These are phyloP conservation scores for Musa schizocarpa DNA, from an alignment of 176 grass and related monocot species.

Conservation along the genomic window DNA sequence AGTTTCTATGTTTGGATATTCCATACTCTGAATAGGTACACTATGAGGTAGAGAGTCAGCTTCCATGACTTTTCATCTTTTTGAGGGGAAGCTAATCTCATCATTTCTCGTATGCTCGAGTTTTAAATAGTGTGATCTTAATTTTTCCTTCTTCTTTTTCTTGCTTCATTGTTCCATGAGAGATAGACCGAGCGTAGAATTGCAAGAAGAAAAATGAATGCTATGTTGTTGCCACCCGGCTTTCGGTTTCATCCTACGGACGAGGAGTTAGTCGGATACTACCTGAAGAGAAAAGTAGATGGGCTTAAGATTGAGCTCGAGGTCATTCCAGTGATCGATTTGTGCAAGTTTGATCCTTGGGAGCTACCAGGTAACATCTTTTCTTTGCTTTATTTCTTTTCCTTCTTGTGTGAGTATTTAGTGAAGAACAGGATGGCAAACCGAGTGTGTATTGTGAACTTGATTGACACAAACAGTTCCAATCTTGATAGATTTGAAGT, in stretches of 20 bases:
- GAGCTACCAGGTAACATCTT: constrained; percentile 66
- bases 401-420: no score
- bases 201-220: constrained; percentile 22
- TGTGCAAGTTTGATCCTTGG: constrained; percentile 98
- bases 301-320: constrained; percentile 78
- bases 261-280: constrained; percentile 85
- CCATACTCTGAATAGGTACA: constrained; percentile 55
- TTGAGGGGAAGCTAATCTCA: neutral
- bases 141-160: neutral
- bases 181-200: neutral
- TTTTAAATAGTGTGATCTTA: neutral
- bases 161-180: neutral
- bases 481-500: no score
- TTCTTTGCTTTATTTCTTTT: no score
- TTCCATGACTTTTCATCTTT: neutral
- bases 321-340: constrained; percentile 77
- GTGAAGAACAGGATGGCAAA: no score
- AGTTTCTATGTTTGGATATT: constrained; percentile 97
- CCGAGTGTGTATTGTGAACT: no score
- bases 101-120: neutral
- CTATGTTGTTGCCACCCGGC: constrained; percentile 58
- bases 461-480: no score
- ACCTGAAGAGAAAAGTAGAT: constrained; percentile 79
- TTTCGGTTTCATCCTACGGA: constrained; percentile 97
- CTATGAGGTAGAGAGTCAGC: neutral